Conservation (phyloP, 1,139 yeast genomes). For the Magnusiomyces suaveolens region DNA sequence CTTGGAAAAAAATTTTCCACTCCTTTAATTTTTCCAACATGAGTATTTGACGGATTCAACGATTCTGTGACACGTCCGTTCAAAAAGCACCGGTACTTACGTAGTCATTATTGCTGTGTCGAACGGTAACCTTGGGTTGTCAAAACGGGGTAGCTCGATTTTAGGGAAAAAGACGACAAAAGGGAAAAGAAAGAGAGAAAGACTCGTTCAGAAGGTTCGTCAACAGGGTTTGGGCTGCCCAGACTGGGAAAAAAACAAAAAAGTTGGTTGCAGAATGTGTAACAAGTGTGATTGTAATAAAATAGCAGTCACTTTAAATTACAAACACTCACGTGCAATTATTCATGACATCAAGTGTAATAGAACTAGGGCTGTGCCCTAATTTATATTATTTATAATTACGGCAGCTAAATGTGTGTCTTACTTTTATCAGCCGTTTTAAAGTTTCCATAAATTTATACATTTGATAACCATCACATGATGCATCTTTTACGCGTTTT, state of each 20-base stretch:
- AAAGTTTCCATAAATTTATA: no score
- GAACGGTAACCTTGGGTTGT: conserved; percentile 7
- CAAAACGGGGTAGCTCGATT: neutral
- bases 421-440: no score
- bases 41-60: no score
- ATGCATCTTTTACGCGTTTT: no score
- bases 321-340: no score
- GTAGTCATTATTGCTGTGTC: conserved; percentile 6
- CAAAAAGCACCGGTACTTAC: neutral
- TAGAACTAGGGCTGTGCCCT: neutral
- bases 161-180: conserved; percentile 1
- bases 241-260: neutral
- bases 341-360: no score
- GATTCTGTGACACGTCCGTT: neutral
- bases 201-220: neutral
- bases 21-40: neutral
- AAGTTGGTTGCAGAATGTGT: no score
- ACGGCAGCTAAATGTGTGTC: no score
- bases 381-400: no score
- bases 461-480: no score
- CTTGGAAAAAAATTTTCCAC: neutral
- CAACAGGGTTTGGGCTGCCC: neutral
- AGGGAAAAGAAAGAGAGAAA: neutral
- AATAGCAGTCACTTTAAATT: conserved; percentile 3
- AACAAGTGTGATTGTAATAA: neutral